Base-by-base conservation (phyloP, 2,329 filamentous ascomycete species). In the Aspergillus amoenus region DNA sequence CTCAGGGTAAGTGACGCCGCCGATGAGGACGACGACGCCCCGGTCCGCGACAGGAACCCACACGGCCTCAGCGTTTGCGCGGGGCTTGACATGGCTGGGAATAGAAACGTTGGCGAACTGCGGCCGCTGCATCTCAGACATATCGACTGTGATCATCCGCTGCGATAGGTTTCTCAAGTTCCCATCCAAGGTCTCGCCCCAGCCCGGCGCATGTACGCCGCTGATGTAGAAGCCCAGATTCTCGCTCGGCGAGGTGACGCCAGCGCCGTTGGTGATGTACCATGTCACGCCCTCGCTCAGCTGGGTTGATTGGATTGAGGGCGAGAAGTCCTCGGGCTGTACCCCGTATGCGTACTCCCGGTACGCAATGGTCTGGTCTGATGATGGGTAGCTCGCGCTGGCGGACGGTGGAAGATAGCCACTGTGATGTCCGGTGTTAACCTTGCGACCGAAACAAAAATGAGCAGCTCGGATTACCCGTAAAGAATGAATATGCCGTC, bases 141-240 rank as follows among this genome's bases (percentile, higher is more conserved):
- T 83, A 62, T 90, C 81, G 6, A 90, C 71, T 0, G 80, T 79
- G 64, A 91, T 83, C 30, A 91, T 73, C 1, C 75, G 83, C 55
- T 83, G 68, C 1, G 86, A 85, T 2, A 80, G 70, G 0, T 66
- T 51, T 2, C 75, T 75, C 0, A 70, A 65, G 30, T 79, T 75
- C 5, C n/a, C 13, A 1, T 57, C 52, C 9, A 67, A 66, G 43
- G 89, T 81, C 0, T 78, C 72, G 0, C 84, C 84, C 64, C 75
- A 79, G 12, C 72, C 70, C 0, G 77, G 70, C 0, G 84, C 79
- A 13, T 76, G 81, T 70, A 88, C 74, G 0, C 88, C 88, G 0
- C 85, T 84, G 61, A 91, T 89, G 64, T 90, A 90, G 77, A 85
- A 91, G 0, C 86, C 87, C 62, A 85, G 80, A 61, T 89, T 87